Evolutionary conservation across 1,139 yeast genomes (phyloP).

Genomic region (Sugiyamaella sp.): DNA sequence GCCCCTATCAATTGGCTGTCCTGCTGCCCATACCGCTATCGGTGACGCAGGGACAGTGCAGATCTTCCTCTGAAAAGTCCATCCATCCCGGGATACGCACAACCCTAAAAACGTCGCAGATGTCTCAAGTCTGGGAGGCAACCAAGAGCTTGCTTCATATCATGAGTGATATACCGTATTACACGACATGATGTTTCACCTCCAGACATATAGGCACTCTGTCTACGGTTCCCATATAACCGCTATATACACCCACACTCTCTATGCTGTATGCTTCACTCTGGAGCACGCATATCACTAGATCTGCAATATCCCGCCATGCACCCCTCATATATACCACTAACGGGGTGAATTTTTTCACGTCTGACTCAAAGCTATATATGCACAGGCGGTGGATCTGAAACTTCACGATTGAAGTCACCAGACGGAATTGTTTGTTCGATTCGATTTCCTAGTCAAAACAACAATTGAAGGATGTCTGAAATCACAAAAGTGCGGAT

Average conservation of each 20-base stretch:
- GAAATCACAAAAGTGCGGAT: conserved; percentile 43
- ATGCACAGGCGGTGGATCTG: neutral
- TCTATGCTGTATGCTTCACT: no score
- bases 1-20: conserved; percentile 1
- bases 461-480: neutral
- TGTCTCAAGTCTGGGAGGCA: no score
- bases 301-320: neutral
- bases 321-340: neutral
- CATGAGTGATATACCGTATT: neutral
- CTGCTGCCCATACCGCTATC: conserved; percentile 5
- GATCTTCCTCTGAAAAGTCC: no score
- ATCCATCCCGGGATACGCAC: no score
- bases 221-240: no score
- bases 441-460: neutral
- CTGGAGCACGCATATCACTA: no score
- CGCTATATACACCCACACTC: no score
- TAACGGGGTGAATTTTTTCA: neutral
- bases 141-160: neutral
- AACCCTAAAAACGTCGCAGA: no score
- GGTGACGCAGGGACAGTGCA: neutral
- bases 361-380: neutral
- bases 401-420: neutral
- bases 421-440: neutral
- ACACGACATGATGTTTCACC: neutral
- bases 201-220: no score